Evolutionary conservation across 352 stramenopile species (phyloP).

Genomic region (Globisporangium viniferum): DNA sequence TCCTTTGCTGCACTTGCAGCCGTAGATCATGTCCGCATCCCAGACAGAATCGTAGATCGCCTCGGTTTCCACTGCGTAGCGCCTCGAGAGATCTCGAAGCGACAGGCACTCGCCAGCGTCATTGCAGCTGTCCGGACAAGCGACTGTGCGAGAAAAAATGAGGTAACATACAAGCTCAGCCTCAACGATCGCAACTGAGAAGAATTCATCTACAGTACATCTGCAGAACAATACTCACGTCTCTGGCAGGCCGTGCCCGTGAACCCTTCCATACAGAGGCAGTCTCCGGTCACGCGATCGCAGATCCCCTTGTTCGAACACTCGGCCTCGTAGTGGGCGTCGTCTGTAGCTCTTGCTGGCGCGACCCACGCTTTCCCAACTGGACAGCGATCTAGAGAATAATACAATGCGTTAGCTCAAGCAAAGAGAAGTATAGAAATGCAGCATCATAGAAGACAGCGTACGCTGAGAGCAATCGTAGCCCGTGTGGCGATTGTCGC

Average conservation of each 20-base stretch:
- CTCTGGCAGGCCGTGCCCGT: slow-evolving; percentile 66
- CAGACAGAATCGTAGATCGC: slow-evolving; percentile 48
- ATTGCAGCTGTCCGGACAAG: slow-evolving; percentile 39
- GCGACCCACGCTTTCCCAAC: slow-evolving; percentile 55
- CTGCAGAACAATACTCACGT: slow-evolving; percentile 28
- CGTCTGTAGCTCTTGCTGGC: slow-evolving; percentile 40
- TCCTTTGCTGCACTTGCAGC: slow-evolving; percentile 85
- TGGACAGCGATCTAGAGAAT: slow-evolving; percentile 36
- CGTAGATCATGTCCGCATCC: slow-evolving; percentile 82
- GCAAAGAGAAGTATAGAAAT: not conserved
- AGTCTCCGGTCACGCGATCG: slow-evolving; percentile 45
- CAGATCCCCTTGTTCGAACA: slow-evolving; percentile 79
- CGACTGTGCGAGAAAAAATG: slow-evolving; percentile 30
- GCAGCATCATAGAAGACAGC: not conserved
- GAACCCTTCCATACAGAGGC: slow-evolving; percentile 66
- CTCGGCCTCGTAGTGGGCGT: slow-evolving; percentile 64
- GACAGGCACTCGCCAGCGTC: slow-evolving; percentile 62
- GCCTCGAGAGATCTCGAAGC: slow-evolving; percentile 50
- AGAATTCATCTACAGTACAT: too few species aligned
- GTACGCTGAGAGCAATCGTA: slow-evolving; percentile 69
- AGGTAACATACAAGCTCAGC: not conserved
- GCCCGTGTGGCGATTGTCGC: slow-evolving; percentile 45
- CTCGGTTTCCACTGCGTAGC: slow-evolving; percentile 43
- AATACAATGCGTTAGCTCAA: not conserved
- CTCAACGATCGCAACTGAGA: not conserved